Percentiles rank a stretch among this genome's conserved stretches.
phyloP scores from a whole-genome alignment of 495 filamentous ascomycete genomes.

The Parmelia sp. region DNA sequence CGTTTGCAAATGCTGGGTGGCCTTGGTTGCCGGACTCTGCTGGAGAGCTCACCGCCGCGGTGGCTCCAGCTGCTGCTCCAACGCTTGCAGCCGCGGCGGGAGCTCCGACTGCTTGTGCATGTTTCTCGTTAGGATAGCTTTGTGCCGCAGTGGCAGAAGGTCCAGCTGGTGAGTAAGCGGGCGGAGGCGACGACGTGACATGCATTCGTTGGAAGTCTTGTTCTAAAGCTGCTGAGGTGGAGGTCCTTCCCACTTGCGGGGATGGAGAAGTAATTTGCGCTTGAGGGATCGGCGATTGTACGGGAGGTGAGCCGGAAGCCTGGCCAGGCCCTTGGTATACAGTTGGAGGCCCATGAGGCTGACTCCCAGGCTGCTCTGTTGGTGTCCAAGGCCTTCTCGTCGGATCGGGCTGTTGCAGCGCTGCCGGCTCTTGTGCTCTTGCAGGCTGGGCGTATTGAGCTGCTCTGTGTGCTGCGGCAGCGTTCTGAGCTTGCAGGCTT shows the following conservation, averaged over 20 bases:
- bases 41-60: slow-evolving; percentile 19
- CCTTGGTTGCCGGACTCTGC: slow-evolving; percentile 47
- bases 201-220: slow-evolving; percentile 86
- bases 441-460: slow-evolving; percentile 60
- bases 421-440: slow-evolving; percentile 36
- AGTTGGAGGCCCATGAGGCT: slow-evolving; percentile 86
- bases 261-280: slow-evolving; percentile 18
- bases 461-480: slow-evolving; percentile 69
- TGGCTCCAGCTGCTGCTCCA: slow-evolving; percentile 19
- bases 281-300: slow-evolving; percentile 27
- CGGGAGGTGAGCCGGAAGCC: slow-evolving; percentile 25
- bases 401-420: slow-evolving; percentile 37
- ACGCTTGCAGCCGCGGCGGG: slow-evolving; percentile 32
- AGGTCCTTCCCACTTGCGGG: slow-evolving; percentile 22
- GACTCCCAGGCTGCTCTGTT: slow-evolving; percentile 80
- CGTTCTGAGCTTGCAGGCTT: slow-evolving; percentile 72
- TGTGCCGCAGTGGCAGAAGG: slow-evolving; percentile 47
- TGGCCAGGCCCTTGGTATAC: slow-evolving; percentile 79
- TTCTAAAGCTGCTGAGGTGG: slow-evolving; percentile 60
- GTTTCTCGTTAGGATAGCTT: slow-evolving; percentile 76
- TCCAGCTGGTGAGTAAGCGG: slow-evolving; percentile 77
- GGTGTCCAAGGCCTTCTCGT: slow-evolving; percentile 86
- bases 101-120: slow-evolving; percentile 34
- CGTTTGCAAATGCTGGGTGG: slow-evolving; percentile 87
- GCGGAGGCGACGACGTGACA: slow-evolving; percentile 76